A percentile compares a stretch with the other conserved stretches of the same genome.
Conservation (phyloP, 306 rosid species). For the Rosa chinensis region DNA sequence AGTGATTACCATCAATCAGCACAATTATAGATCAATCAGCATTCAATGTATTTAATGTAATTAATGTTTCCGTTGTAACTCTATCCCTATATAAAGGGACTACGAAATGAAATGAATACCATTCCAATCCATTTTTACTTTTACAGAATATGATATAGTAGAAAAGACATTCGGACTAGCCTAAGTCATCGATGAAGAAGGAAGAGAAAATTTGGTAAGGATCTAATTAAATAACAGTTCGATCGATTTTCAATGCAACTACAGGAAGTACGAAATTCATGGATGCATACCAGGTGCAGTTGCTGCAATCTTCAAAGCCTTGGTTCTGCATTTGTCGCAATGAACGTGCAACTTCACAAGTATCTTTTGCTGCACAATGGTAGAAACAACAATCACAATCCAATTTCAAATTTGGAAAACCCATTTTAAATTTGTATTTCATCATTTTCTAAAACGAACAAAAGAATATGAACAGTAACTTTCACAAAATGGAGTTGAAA, state of each 20-base stretch:
- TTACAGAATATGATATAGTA: no score
- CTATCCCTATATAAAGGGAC: no score
- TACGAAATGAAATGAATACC: no score
- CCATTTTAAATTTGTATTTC: neutral
- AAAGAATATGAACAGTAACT: neutral
- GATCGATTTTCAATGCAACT: neutral
- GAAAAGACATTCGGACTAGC: no score
- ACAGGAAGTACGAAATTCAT: neutral
- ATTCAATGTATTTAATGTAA: no score
- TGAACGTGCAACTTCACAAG: constrained; percentile 23
- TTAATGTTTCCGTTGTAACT: no score
- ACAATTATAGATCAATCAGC: no score
- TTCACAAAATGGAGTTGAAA: neutral
- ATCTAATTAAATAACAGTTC: no score
- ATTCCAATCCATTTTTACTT: no score
- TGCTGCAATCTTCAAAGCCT: constrained; percentile 42
- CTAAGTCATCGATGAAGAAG: no score
- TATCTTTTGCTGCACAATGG: constrained; percentile 36
- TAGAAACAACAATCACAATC: neutral
- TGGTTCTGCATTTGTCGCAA: constrained; percentile 31
- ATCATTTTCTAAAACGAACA: neutral
- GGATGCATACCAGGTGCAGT: constrained; percentile 8
- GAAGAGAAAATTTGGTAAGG: no score
- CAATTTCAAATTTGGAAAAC: neutral
- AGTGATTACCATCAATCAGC: no score